Conservation (phyloP, 306 rosid genomes). For the Quillaja saponaria region DNA sequence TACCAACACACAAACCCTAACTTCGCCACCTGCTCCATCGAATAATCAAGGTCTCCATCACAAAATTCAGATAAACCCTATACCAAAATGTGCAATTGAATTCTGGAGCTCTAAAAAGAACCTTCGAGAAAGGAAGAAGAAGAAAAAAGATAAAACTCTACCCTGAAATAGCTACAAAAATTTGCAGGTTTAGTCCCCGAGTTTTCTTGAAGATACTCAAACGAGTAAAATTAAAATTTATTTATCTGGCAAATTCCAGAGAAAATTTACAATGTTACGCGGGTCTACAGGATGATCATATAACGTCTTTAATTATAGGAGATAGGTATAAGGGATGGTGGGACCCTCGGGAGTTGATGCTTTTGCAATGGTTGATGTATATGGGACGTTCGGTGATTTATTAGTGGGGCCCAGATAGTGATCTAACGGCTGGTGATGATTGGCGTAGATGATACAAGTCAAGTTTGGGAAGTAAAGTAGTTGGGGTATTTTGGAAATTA, state of each 20-base stretch:
- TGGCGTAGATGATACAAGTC: not conserved
- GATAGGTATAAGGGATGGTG: no score
- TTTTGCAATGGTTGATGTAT: no score
- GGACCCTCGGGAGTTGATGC: no score
- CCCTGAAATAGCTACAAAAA: conserved; percentile 40
- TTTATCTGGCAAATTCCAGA: no score
- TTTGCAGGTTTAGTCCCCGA: conserved; percentile 29
- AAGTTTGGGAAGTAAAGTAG: not conserved
- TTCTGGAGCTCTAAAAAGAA: conserved; percentile 30
- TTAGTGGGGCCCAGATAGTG: no score
- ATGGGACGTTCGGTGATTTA: no score
- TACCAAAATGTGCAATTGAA: conserved; percentile 13
- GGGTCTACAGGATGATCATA: no score
- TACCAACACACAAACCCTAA: conserved; percentile 52
- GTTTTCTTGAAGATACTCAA: conserved; percentile 48
- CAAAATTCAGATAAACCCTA: conserved; percentile 22
- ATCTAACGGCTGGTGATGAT: conserved; percentile 18
- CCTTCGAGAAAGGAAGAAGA: conserved; percentile 34
- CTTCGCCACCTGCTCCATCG: conserved; percentile 37
- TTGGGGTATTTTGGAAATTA: not conserved
- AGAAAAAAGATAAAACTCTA: not conserved
- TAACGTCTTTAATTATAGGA: no score
- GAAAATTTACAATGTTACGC: no score
- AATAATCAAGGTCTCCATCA: conserved; percentile 19
- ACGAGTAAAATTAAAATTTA: conserved; percentile 27